Conservation (phyloP, 208 protist species). For the Crithidia expoeki region DNA sequence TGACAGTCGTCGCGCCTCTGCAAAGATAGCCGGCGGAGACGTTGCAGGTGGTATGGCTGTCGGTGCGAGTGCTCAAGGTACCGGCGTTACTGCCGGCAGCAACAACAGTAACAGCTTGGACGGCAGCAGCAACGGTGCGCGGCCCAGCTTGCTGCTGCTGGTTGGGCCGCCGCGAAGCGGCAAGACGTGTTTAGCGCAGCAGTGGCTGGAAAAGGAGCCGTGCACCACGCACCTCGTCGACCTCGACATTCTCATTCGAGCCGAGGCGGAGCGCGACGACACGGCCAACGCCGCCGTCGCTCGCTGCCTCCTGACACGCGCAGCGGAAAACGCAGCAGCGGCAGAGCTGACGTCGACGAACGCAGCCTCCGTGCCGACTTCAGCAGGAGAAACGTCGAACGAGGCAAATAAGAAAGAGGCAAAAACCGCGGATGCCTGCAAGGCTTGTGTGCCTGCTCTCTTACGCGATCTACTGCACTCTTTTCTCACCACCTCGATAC, state of each 20-base stretch:
- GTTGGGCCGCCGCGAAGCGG: conserved; percentile 79
- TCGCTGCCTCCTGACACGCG: conserved; percentile 56
- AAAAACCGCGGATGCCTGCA: background rate
- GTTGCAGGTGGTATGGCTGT: background rate
- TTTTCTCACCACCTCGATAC: conserved; percentile 28
- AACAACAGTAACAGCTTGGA: background rate
- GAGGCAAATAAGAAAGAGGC: background rate
- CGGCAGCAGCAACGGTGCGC: background rate
- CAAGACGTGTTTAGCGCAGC: conserved; percentile 66
- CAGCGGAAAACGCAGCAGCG: background rate
- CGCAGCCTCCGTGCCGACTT: background rate
- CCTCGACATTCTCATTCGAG: conserved; percentile 56
- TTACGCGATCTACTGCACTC: conserved; percentile 34
- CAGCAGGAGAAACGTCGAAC: background rate
- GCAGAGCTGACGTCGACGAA: background rate
- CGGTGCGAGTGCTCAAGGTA: background rate
- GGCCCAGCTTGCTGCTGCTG: conserved; percentile 57
- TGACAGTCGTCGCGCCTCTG: conserved; percentile 10
- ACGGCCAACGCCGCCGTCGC: conserved; percentile 73
- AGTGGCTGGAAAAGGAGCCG: conserved; percentile 33
- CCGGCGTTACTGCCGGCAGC: background rate
- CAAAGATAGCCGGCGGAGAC: background rate
- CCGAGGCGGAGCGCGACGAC: conserved; percentile 68
- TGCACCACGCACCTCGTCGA: conserved; percentile 39
- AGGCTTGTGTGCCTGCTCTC: conserved; percentile 28